Base-by-base conservation (phyloP, 2,329 filamentous ascomycete genomes). In the Basipetospora chlamydospora region DNA sequence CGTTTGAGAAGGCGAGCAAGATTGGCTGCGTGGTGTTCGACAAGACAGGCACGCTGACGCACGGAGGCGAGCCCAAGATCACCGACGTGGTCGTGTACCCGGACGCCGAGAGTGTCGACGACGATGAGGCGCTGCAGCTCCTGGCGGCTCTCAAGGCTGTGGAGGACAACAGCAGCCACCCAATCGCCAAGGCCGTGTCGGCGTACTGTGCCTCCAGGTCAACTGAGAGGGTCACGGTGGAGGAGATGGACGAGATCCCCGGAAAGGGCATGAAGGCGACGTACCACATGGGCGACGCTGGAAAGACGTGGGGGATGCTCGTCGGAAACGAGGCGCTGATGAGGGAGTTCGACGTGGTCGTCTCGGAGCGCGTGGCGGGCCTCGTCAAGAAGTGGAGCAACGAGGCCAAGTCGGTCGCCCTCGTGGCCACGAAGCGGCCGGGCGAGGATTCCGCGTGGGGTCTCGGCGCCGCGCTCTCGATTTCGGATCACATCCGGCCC, bases 41-140 rank as follows among this genome's bases (percentile, higher is more conserved):
- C 64, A 90, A 92, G 64, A 92, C 84, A 0, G 84, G 84, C 2
- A 92, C 84, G 0, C 60, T 92, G 40, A 90, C 84, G 0, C 62
- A 79, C 46, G 63, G 80, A 4, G 80, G 79, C 6, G 76, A 83
- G 44, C 80, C 82, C 0, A 70, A 64, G 20, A 75, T 88, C 16
- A 81, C 73, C 0, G 67, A 75, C 43, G 60, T 58, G 9, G 47
- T 55, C 28, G 35, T 68, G 3, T 64, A 62, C 29, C 53, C 55
- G 0, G 35, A 38, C 20, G 22, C 17, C n/a, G 28, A 32, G 12
- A 23, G 11, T 20, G 32, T 45, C 6, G 41, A 39, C 18, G 41
- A 47, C 8, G 43, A 49, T 9, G 46, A 47, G 20, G 49, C 47
- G 9, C 46, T 49, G 2, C 43, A 36, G 6, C 44, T 76, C 3